Evolutionary conservation across 805 yeast genomes (phyloP).

Genomic region (Trichomonascus vanleenenianus): DNA sequence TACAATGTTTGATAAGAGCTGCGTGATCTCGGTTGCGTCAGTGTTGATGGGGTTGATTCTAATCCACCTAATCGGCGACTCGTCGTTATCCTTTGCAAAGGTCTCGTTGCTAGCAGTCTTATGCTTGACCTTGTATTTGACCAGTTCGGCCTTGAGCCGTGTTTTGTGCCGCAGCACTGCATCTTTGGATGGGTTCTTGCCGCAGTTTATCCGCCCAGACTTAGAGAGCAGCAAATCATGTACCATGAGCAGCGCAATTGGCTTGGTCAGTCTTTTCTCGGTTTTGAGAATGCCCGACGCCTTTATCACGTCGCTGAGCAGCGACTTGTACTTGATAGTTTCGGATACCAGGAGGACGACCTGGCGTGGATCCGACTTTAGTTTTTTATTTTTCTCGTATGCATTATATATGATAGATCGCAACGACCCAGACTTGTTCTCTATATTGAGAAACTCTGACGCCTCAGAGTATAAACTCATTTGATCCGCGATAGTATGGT

Average conservation of each 20-base stretch:
- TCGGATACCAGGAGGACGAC: conserved; percentile 77
- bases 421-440: conserved; percentile 45
- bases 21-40: conserved; percentile 26
- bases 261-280: conserved; percentile 35
- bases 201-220: conserved; percentile 78
- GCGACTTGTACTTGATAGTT: conserved; percentile 62
- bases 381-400: conserved; percentile 30
- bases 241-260: conserved; percentile 48
- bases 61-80: conserved; percentile 41
- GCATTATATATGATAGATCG: conserved; percentile 46
- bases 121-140: conserved; percentile 64
- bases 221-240: conserved; percentile 76
- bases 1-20: conserved; percentile 35
- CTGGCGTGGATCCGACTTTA: conserved; percentile 71
- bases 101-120: conserved; percentile 52
- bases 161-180: conserved; percentile 72
- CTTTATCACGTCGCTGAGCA: conserved; percentile 53
- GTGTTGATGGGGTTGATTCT: conserved; percentile 53
- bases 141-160: conserved; percentile 73
- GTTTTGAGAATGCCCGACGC: conserved; percentile 56
- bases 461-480: conserved; percentile 34
- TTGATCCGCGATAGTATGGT: too few species aligned
- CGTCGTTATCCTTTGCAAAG: conserved; percentile 28
- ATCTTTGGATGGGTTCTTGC: conserved; percentile 80
- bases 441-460: conserved; percentile 32